Evolutionary conservation across 495 filamentous ascomycete species (phyloP).

Genomic region (Penicillium odoratum): DNA sequence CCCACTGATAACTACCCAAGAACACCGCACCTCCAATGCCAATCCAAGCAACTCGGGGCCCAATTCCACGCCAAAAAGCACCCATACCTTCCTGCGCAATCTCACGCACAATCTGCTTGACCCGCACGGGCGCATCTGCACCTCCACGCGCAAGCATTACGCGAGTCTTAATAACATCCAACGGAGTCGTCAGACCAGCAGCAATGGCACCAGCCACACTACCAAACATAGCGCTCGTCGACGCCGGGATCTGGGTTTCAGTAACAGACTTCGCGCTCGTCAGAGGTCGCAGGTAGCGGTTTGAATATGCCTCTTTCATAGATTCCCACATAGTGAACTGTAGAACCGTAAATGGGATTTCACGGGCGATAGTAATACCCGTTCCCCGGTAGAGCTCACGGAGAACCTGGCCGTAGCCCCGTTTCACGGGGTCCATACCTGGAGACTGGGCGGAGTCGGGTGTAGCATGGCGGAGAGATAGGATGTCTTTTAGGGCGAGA

Average conservation of each 20-base stretch:
- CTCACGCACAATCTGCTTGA: constrained; percentile 58
- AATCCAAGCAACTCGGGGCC: constrained; percentile 91
- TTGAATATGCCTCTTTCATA: constrained; percentile 64
- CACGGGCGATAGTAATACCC: constrained; percentile 86
- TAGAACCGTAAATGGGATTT: constrained; percentile 95
- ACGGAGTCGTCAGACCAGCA: constrained; percentile 84
- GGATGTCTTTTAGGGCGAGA: constrained; percentile 65
- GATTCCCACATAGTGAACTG: constrained; percentile 98
- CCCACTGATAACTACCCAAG: constrained; percentile 93
- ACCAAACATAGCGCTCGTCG: constrained; percentile 85
- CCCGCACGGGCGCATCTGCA: constrained; percentile 48
- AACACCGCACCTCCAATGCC: constrained; percentile 91
- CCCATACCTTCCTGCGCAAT: constrained; percentile 71
- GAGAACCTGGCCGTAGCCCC: constrained; percentile 61
- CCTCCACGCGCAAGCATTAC: constrained; percentile 76
- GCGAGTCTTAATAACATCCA: constrained; percentile 95
- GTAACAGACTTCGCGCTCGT: constrained; percentile 7
- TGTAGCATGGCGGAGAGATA: constrained; percentile 47
- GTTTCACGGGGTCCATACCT: constrained; percentile 25
- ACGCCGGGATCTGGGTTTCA: constrained; percentile 55
- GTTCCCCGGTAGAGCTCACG: constrained; percentile 88
- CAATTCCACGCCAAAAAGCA: constrained; percentile 86
- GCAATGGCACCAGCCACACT: constrained; percentile 81
- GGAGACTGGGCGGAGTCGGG: neutral
- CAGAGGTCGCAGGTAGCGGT: constrained; percentile 30